Evolutionary conservation across 495 filamentous ascomycete species (phyloP).

Genomic region (Oidiodendron maius): DNA sequence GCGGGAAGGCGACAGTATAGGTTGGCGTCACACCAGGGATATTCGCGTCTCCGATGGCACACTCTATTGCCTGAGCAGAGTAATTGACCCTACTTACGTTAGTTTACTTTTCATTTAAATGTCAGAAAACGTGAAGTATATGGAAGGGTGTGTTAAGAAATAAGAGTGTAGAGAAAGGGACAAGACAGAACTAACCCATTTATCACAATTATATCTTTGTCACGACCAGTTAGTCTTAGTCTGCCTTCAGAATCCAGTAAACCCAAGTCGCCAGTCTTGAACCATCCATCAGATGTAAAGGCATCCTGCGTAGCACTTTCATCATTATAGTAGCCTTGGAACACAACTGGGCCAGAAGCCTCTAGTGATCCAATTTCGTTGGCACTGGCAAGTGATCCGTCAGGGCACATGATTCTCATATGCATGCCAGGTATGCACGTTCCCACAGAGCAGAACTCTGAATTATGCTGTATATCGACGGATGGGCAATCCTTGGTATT

Average conservation of each 20-base stretch:
- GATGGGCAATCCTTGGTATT: constrained; percentile 53
- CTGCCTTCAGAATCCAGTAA: constrained; percentile 49
- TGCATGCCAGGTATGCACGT: constrained; percentile 27
- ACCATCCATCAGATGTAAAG: constrained; percentile 69
- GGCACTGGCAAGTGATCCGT: constrained; percentile 33
- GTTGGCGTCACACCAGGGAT: constrained; percentile 20
- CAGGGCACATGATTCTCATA: constrained; percentile 23
- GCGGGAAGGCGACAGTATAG: constrained; percentile 22
- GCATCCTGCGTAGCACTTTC: constrained; percentile 52
- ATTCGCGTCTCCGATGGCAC: constrained; percentile 34
- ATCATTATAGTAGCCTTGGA: constrained; percentile 70
- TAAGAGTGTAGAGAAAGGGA: background rate
- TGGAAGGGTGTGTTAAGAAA: too few species aligned
- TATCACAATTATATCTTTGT: constrained; percentile 73
- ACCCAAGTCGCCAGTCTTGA: constrained; percentile 70
- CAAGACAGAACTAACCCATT: too few species aligned
- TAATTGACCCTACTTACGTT: constrained; percentile 35
- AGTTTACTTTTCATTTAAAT: background rate
- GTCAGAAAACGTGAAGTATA: background rate
- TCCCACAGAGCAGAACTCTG: constrained; percentile 69
- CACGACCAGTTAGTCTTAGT: constrained; percentile 67
- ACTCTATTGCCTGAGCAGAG: constrained; percentile 34
- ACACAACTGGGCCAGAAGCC: constrained; percentile 69
- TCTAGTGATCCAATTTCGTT: constrained; percentile 61
- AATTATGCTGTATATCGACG: constrained; percentile 65